phyloP scores from a whole-genome alignment of 2,329 filamentous ascomycete species.

The Ophiostoma pallidulum region DNA sequence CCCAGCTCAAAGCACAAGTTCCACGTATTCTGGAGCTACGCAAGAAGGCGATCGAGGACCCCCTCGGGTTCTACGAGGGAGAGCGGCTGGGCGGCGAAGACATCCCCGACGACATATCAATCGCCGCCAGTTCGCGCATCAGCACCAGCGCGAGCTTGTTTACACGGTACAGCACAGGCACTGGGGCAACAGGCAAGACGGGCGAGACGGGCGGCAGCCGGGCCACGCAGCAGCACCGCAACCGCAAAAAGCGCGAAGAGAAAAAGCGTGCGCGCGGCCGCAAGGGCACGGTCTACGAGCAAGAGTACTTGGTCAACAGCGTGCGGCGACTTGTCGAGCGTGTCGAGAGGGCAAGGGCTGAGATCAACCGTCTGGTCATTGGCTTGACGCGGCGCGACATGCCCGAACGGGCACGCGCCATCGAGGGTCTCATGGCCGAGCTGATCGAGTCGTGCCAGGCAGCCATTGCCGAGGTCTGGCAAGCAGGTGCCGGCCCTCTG shows the following conservation, averaged over 20 bases:
- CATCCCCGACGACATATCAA: constrained; percentile 77
- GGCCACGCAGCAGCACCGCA: constrained; percentile 51
- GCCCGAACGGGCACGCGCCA: constrained; percentile 73
- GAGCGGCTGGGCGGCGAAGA: constrained; percentile 43
- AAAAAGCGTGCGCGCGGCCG: constrained; percentile 89
- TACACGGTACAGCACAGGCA: constrained; percentile 76
- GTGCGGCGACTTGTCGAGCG: constrained; percentile 75
- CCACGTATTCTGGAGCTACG: constrained; percentile 78
- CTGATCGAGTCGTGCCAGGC: constrained; percentile 60
- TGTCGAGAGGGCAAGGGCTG: constrained; percentile 61
- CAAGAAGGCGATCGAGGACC: constrained; percentile 70
- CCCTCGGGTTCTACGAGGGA: constrained; percentile 80
- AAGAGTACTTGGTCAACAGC: constrained; percentile 90
- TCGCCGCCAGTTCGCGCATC: constrained; percentile 72
- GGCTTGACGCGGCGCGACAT: constrained; percentile 72
- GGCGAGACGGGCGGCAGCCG: constrained; percentile 12
- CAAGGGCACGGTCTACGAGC: constrained; percentile 95
- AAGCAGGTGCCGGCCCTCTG: constrained; percentile 12
- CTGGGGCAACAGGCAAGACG: constrained; percentile 39
- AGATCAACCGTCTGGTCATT: constrained; percentile 65
- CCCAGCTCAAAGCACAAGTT: constrained; percentile 73
- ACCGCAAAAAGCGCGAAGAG: constrained; percentile 75
- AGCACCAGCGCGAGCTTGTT: constrained; percentile 83
- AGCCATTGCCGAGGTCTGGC: constrained; percentile 61
- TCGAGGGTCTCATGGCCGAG: constrained; percentile 64